Evolutionary conservation across 768 basidiomycete genomes (phyloP).

Genomic region (Kockovaella imperatae): DNA sequence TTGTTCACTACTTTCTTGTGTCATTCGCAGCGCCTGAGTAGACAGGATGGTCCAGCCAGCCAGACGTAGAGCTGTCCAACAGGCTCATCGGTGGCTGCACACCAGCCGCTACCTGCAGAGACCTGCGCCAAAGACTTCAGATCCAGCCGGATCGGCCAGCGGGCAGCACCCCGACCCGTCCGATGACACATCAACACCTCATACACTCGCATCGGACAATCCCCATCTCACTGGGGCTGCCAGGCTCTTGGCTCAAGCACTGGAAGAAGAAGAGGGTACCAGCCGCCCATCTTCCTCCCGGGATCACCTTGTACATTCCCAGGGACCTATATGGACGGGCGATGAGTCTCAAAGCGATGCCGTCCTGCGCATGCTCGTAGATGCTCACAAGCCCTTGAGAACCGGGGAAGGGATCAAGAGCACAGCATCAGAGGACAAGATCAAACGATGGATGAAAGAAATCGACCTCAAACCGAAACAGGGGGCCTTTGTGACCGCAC

Average conservation of each 20-base stretch:
- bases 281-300: conserved; percentile 17
- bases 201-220: no score
- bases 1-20: no score
- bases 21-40: no score
- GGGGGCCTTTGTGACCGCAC: conserved; percentile 8
- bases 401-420: conserved; percentile 42
- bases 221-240: conserved; percentile 37
- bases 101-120: no score
- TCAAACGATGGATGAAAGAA: conserved; percentile 26
- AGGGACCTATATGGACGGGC: conserved; percentile 66
- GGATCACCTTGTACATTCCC: conserved; percentile 46
- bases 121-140: no score
- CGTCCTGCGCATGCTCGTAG: conserved; percentile 74
- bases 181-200: no score
- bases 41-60: no score
- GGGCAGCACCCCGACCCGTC: no score
- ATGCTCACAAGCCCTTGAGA: conserved; percentile 69
- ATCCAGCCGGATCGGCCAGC: no score
- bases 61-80: no score
- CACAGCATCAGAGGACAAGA: conserved; percentile 28
- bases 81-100: no score
- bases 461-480: conserved; percentile 49
- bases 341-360: conserved; percentile 64
- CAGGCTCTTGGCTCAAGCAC: conserved; percentile 62
- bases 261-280: conserved; percentile 41